Evolutionary conservation across 768 basidiomycete species (phyloP).

Genomic region (Tricholoma terreum): DNA sequence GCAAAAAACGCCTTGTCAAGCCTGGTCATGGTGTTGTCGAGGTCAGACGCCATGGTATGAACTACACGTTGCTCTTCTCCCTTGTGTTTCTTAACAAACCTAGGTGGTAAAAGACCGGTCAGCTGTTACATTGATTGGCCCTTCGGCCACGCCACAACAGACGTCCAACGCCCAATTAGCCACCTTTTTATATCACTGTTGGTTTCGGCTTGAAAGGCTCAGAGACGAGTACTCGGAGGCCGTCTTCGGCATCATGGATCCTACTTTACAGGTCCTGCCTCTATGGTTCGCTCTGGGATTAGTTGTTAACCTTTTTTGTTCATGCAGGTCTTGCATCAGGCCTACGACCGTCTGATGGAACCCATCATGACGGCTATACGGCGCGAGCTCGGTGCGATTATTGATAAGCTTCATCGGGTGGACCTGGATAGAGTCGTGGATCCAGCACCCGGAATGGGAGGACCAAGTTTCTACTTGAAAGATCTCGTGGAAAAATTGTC

Average conservation of each 20-base stretch:
- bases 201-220: slow-evolving; percentile 62
- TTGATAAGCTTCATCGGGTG: slow-evolving; percentile 80
- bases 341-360: slow-evolving; percentile 57
- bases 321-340: slow-evolving; percentile 45
- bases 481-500: slow-evolving; percentile 85
- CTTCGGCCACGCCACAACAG: slow-evolving; percentile 77
- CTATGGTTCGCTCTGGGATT: not conserved
- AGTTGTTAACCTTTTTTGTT: slow-evolving; percentile 3
- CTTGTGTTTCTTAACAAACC: not conserved
- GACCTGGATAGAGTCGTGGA: slow-evolving; percentile 77
- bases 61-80: not conserved
- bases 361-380: slow-evolving; percentile 67
- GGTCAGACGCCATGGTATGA: slow-evolving; percentile 70
- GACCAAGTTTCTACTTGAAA: slow-evolving; percentile 85
- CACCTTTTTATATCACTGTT: slow-evolving; percentile 77
- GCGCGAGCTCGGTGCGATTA: slow-evolving; percentile 75
- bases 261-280: slow-evolving; percentile 54
- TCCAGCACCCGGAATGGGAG: slow-evolving; percentile 58
- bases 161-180: slow-evolving; percentile 73
- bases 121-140: slow-evolving; percentile 71
- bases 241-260: slow-evolving; percentile 52
- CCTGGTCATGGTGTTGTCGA: slow-evolving; percentile 64
- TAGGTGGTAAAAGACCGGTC: slow-evolving; percentile 78
- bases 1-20: slow-evolving; percentile 69
- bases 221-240: slow-evolving; percentile 62